Base-by-base conservation (phyloP, 768 basidiomycete genomes). In the Galerina sulciceps region DNA sequence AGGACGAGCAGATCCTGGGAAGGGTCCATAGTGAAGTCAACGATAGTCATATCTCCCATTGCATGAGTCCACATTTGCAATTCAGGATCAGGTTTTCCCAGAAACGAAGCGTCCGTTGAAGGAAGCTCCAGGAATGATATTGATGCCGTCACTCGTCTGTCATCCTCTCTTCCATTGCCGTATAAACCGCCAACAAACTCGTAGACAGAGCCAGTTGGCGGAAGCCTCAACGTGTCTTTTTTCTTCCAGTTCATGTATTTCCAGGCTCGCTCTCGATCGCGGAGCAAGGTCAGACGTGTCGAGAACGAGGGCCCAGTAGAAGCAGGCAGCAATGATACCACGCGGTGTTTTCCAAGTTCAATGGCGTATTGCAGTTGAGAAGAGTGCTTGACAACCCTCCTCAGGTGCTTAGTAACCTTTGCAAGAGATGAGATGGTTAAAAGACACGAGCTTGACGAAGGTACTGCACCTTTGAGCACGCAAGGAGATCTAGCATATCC, bases 1-100 rank as follows among this genome's bases (percentile, higher is more conserved):
- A 86, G 76, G 11, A 83, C 79, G 14, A 85, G 71, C 4, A 86
- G 66, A 67, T 85, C 82, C 68, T 84, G 82, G 4, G 76, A 72
- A 10, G 81, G 82, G 69, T 83, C 83, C 78, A 85, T 84, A 0
- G 84, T 83, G 50, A 85, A 84, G 60, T 86, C 84, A 22, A 83
- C 75, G 56, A 83, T 76, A 43, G 71, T 75, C 18, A 80, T 51
- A 37, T 78, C 76, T 11, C 67, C 69, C 71, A 81, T 79, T 22
- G 67, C 47, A 59, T 83, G 79, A 1, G 76, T 79, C 82, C 82
- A 83, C 36, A 67, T 70, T 53, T 71, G 70, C 57, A 76, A 57
- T 35, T 69, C 66, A 37, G 64, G 40, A 17, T 62, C 51, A 10
- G 68, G 67, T 17, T 70, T 54, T 18, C 61, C 63, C 20, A 69